phyloP scores from a whole-genome alignment of 108 stramenopile species.

The Fragilariopsis cylindrus region DNA sequence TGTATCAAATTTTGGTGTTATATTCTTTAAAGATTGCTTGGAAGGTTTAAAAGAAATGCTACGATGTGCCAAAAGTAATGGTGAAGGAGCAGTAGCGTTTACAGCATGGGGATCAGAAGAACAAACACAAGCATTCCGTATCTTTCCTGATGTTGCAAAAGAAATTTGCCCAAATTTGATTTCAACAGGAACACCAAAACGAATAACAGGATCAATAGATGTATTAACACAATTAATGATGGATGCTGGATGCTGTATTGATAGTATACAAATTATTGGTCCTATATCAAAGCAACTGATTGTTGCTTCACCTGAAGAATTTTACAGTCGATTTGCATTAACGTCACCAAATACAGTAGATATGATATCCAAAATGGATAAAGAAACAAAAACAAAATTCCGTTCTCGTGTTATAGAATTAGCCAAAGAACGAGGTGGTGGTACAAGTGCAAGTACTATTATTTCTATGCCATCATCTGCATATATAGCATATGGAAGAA shows the following conservation, averaged over 20 bases:
- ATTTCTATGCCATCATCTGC: neutral
- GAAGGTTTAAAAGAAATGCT: neutral
- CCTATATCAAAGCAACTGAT: neutral
- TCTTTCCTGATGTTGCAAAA: neutral
- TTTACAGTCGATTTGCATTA: neutral
- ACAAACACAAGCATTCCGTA: neutral
- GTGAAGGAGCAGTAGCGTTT: neutral
- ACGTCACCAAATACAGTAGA: neutral
- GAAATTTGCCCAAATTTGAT: neutral
- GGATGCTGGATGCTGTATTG: neutral
- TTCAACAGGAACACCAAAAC: neutral
- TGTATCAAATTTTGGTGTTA: neutral
- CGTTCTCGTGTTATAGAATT: neutral
- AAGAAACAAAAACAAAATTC: neutral
- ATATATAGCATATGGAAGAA: conserved; percentile 2
- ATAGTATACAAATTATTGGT: neutral
- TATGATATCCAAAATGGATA: neutral
- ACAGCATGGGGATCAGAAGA: neutral
- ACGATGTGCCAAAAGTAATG: neutral
- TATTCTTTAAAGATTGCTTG: neutral
- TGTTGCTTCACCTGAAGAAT: neutral
- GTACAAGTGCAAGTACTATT: neutral
- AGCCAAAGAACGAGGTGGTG: neutral
- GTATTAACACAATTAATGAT: neutral
- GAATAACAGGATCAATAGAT: neutral